Evolutionary conservation across 163 green algal genomes (phyloP).

Genomic region (Smithsoniella earleae): DNA sequence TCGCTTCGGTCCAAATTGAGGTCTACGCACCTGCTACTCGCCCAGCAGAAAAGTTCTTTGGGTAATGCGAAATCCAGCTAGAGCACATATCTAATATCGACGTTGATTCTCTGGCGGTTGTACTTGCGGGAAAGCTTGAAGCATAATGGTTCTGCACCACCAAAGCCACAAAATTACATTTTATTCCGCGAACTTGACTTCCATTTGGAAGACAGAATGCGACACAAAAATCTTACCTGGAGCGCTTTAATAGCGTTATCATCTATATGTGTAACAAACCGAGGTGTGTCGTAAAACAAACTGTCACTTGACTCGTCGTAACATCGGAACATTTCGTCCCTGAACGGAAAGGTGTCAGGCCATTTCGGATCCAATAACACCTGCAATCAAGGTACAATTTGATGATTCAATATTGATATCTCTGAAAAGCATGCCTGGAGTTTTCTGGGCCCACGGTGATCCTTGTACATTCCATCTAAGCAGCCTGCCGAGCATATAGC

Average conservation of each 20-base stretch:
- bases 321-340: slow-evolving; percentile 57
- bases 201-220: background rate
- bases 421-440: no score
- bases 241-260: slow-evolving; percentile 81
- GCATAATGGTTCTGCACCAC: background rate
- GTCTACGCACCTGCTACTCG: slow-evolving; percentile 39
- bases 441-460: no score
- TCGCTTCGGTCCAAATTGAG: no score
- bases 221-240: no score
- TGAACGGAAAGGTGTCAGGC: slow-evolving; percentile 68
- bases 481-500: no score
- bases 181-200: background rate
- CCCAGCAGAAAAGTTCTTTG: slow-evolving; percentile 54
- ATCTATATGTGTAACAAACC: slow-evolving; percentile 97
- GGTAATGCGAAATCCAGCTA: slow-evolving; percentile 87
- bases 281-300: slow-evolving; percentile 65
- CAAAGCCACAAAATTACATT: background rate
- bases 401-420: no score
- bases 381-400: slow-evolving; percentile 38
- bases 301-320: slow-evolving; percentile 49
- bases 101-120: background rate
- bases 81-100: slow-evolving; percentile 87
- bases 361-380: slow-evolving; percentile 66
- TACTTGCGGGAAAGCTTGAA: background rate
- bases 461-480: no score